Percentiles rank a stretch among this genome's conserved stretches.
Evolutionary conservation across 2,329 filamentous ascomycete genomes (phyloP).

Genomic region (Cytospora mali): DNA sequence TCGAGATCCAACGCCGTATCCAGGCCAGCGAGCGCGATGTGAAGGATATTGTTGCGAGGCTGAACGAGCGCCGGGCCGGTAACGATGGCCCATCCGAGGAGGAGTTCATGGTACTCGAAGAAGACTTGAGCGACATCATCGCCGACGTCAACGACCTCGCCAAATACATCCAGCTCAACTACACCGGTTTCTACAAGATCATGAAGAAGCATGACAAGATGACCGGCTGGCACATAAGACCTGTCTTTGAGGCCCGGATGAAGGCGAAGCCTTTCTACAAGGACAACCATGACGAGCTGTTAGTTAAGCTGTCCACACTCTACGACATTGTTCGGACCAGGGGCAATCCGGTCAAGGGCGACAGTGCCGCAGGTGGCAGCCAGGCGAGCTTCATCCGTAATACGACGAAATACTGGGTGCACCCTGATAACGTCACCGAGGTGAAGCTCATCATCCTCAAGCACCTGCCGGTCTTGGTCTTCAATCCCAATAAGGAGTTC

Average conservation of each 20-base stretch:
- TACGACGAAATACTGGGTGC: conserved; percentile 99
- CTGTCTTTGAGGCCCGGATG: conserved; percentile 91
- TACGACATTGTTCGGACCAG: conserved; percentile 94
- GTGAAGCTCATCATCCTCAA: conserved; percentile 97
- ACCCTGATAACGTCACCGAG: conserved; percentile 97
- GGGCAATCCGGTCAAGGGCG: conserved; percentile 89
- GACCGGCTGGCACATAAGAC: conserved; percentile 89
- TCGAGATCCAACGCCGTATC: conserved; percentile 92
- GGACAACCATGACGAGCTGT: conserved; percentile 96
- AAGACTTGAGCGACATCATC: conserved; percentile 96
- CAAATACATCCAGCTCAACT: conserved; percentile 98
- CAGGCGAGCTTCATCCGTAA: conserved; percentile 97
- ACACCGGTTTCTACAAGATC: conserved; percentile 99
- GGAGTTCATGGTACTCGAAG: conserved; percentile 90
- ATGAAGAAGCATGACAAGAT: conserved; percentile 99
- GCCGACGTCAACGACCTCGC: conserved; percentile 97
- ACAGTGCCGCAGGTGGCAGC: conserved; percentile 84
- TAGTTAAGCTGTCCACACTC: conserved; percentile 90
- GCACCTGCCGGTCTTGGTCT: conserved; percentile 94
- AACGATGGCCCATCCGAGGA: conserved; percentile 75
- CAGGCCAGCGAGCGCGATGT: conserved; percentile 88
- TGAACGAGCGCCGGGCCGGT: conserved; percentile 63
- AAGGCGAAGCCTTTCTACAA: conserved; percentile 98
- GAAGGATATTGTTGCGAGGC: conserved; percentile 76
- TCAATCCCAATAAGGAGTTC: conserved; percentile 97